These are phyloP conservation scores for Arthrobotrys pseudoclavata DNA, from an alignment of 2,329 filamentous ascomycete genomes.

Conservation along the genomic window DNA sequence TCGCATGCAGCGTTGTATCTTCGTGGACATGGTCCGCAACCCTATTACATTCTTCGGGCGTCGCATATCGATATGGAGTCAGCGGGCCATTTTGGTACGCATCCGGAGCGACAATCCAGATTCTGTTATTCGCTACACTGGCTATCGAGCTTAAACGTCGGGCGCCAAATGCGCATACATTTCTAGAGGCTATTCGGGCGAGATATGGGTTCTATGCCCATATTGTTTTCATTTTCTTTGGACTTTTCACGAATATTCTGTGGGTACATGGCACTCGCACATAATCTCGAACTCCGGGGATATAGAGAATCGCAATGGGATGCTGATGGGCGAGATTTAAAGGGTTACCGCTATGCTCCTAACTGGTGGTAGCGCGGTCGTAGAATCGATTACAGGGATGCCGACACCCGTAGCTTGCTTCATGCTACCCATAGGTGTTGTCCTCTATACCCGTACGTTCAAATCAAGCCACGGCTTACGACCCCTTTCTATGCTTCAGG, in stretches of 20 bases:
- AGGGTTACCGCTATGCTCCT: constrained; percentile 86
- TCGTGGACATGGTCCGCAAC: constrained; percentile 95
- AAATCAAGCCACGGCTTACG: too few relatives aligned
- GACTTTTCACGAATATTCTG: constrained; percentile 85
- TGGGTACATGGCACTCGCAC: constrained; percentile 35
- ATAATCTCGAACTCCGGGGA: too few relatives aligned
- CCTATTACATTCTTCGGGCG: constrained; percentile 80
- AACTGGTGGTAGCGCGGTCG: constrained; percentile 84
- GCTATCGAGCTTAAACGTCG: constrained; percentile 90
- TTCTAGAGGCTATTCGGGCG: constrained; percentile 80
- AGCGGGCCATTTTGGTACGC: constrained; percentile 77
- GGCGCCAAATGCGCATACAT: constrained; percentile 84
- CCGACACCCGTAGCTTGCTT: constrained; percentile 85
- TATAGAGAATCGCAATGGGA: neutral
- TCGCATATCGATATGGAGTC: constrained; percentile 83
- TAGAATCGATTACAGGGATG: constrained; percentile 79
- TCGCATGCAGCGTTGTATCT: constrained; percentile 89
- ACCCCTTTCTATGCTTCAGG: too few relatives aligned
- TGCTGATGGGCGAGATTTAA: neutral
- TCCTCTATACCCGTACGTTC: constrained; percentile 76
- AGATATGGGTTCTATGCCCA: constrained; percentile 82
- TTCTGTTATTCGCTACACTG: constrained; percentile 88
- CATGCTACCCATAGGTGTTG: constrained; percentile 82
- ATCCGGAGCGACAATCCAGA: constrained; percentile 83
- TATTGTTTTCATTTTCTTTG: constrained; percentile 84